phyloP scores from a whole-genome alignment of 352 stramenopile genomes.

The Chrysophaeum taylorii region DNA sequence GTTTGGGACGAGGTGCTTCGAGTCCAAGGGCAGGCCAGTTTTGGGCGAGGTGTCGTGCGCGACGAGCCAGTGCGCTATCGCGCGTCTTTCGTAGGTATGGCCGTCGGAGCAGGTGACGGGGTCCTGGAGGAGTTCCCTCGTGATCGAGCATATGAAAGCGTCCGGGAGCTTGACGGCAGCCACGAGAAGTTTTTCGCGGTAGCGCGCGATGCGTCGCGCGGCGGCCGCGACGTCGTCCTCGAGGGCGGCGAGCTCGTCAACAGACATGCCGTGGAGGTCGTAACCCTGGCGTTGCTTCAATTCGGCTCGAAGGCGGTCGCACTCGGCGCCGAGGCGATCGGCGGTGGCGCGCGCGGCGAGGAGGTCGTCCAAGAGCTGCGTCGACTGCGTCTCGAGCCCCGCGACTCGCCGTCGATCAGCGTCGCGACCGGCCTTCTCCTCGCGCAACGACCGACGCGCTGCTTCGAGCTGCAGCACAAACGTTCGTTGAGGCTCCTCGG shows the following conservation, averaged over 20 bases:
- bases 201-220: not conserved
- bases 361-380: not conserved
- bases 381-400: not conserved
- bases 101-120: conserved; percentile 89
- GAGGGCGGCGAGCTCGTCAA: not conserved
- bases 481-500: too few relatives aligned
- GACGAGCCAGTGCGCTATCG: conserved; percentile 80
- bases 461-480: not conserved
- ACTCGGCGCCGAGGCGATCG: not conserved
- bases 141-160: conserved; percentile 60
- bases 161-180: not conserved
- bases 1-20: conserved; percentile 58
- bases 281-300: not conserved
- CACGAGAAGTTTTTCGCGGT: not conserved
- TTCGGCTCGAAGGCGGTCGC: not conserved
- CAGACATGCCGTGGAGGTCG: not conserved
- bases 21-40: conserved; percentile 40
- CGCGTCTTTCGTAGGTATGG: conserved; percentile 90
- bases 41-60: conserved; percentile 57
- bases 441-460: too few relatives aligned
- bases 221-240: not conserved
- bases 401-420: not conserved
- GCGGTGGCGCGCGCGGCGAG: not conserved
- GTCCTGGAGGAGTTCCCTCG: conserved; percentile 81
- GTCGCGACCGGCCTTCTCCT: not conserved